Base-by-base conservation (phyloP, 1,284 basidiomycete genomes). In the Ceratobasidium papillatum region DNA sequence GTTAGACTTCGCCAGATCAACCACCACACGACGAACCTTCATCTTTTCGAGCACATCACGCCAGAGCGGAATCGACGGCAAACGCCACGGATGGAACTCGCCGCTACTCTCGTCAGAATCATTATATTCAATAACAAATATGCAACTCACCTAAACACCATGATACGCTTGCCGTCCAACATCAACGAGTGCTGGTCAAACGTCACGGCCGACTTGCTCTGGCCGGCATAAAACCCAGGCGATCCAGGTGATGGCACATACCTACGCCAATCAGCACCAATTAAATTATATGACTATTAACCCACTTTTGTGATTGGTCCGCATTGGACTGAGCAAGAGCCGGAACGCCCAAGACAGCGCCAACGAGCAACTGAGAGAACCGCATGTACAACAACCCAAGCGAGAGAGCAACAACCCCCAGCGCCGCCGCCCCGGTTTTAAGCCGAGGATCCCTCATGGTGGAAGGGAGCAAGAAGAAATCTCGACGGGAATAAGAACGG, bases 211-310 rank as follows among this genome's bases (percentile, higher is more conserved):
- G 80, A 32, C 79, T 80, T 0, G 83, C 84, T 75, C 81, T 80
- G 1, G 83, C 83, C 63, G 82, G 77, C 75, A 84, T 84, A 75
- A 84, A 85, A 32, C 78, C 79, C 45, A 78, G 77, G n/a, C 76
- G 78, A 22, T 77, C 79, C n/a, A 71, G 78, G 62, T 19, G 75
- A 76, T 1, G 72, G 61, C 34, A 62, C n/a, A 51, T 72, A 72
- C 17, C 69, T 61, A 36, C 25, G 1, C 30, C 19, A 0, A 11
- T 47, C 30, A 45, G 59, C 11, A 27, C 3, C 9, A 17, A 12
- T 45, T 27, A 2, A 1, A 47, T 3, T 1, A 12, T 2, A 7
- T 45, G 25, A 7, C 9, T 14, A 19, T 34, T 17, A 32, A 65
- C 64, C 19, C 30, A 68, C 65, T 69, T 69, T 41, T 41, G 51